Conservation (phyloP, 768 basidiomycete genomes). For the Rhodocollybia butyracea region DNA sequence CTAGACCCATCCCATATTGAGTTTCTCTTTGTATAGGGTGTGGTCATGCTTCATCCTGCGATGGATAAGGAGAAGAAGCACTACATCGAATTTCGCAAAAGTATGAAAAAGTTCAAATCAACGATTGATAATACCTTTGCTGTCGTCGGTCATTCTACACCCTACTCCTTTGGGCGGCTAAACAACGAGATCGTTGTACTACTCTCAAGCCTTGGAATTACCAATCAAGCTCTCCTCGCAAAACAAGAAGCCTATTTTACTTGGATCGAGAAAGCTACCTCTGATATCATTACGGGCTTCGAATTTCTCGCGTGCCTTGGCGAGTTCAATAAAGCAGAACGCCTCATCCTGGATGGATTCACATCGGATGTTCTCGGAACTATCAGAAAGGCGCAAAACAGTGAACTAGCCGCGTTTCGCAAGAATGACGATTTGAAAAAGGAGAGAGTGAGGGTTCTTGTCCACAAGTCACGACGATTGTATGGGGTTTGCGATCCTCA, state of each 20-base stretch:
- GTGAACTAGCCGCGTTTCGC: slow-evolving; percentile 47
- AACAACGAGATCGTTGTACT: slow-evolving; percentile 72
- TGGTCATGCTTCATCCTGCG: slow-evolving; percentile 63
- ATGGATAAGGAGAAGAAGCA: slow-evolving; percentile 44
- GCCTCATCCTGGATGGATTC: slow-evolving; percentile 51
- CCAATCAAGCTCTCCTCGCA: slow-evolving; percentile 46
- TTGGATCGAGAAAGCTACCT: slow-evolving; percentile 53
- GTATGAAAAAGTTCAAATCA: slow-evolving; percentile 69
- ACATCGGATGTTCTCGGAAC: slow-evolving; percentile 33
- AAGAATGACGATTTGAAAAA: slow-evolving; percentile 43
- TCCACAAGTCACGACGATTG: slow-evolving; percentile 58
- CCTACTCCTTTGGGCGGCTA: slow-evolving; percentile 61
- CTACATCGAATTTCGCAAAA: slow-evolving; percentile 57
- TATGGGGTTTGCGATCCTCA: slow-evolving; percentile 71
- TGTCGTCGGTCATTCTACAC: slow-evolving; percentile 60
- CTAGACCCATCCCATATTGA: background rate
- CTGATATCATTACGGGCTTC: slow-evolving; percentile 45
- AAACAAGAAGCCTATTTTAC: slow-evolving; percentile 59
- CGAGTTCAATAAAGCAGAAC: slow-evolving; percentile 43
- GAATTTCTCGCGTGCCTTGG: slow-evolving; percentile 51
- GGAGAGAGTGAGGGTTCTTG: slow-evolving; percentile 54
- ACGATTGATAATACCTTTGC: slow-evolving; percentile 59
- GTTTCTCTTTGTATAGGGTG: slow-evolving; percentile 39
- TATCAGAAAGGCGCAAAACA: slow-evolving; percentile 42
- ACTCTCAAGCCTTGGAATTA: slow-evolving; percentile 59